Evolutionary conservation across 2,329 filamentous ascomycete species (phyloP), one percentile per base, ranked within the genome.

Genomic region (Alternaria atra): DNA sequence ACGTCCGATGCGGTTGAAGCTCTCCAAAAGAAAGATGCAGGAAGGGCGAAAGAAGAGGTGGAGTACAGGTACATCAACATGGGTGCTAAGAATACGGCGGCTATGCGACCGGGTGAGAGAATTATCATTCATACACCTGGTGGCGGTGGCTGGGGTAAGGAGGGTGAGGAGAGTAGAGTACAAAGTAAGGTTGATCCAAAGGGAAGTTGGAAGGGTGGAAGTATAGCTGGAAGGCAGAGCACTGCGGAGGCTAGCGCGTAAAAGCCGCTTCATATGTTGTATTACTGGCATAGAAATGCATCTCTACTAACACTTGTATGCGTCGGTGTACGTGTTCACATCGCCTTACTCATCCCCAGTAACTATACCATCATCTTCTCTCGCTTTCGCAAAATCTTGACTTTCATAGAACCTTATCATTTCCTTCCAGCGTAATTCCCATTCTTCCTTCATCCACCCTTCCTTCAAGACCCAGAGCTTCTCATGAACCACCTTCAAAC

Each of bases 81-180:
- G 39, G 91, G 91, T 0, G 90, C 88, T 1, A 94, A 94, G 83
- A 94, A 94, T 68, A 92, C 89, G 27, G 91, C 91, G 12, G 84
- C 85, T 12, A 93, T 94, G 90, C 84, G 87, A 72, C 83, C 88
- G 1, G 92, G 92, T 0, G 92, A 95, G 73, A 82, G 91, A 6
- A 93, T 94, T 71, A 91, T 94, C 56, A 83, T 95, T 17, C 84
- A 85, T 65, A 94, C 92, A 5, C 92, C 92, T 3, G 92, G 92
- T 30, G 92, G 92, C 55, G 92, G 92, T 42, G 92, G 89, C 0
- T 94, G 91, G 90, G 91, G 91, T 0, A 79, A 79, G 39, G 80
- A 83, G 0, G 90, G 89, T 0, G 82, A 85, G 57, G 83, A 86
- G 68, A 89, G 83, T 35, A 80, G 83, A 52, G 82, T 79, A 37